Conservation (phyloP, 345 rosid species). For the Ceriops zippeliana region DNA sequence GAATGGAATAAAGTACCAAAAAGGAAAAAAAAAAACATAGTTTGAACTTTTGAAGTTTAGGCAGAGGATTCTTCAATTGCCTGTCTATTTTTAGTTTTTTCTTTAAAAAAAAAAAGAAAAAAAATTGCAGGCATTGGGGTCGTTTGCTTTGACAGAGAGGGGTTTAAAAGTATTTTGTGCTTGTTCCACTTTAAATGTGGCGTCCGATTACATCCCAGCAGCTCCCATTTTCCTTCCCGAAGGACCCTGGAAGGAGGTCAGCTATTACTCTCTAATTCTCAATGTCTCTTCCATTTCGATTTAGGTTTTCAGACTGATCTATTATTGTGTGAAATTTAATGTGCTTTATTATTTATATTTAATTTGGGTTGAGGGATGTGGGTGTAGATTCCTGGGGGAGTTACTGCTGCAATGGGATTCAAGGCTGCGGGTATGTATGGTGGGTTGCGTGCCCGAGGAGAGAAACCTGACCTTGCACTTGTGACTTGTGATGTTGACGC, state of each 20-base stretch:
- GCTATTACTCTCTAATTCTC: background rate
- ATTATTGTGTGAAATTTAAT: background rate
- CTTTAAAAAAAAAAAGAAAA: background rate
- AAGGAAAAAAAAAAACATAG: too few species aligned
- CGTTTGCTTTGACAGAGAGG: constrained; percentile 33
- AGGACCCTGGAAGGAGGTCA: constrained; percentile 83
- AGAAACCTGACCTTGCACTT: constrained; percentile 87
- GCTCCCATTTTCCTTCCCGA: constrained; percentile 86
- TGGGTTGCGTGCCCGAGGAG: constrained; percentile 79
- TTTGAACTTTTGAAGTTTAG: too few species aligned
- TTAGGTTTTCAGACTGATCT: background rate
- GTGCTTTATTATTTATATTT: background rate
- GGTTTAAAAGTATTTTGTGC: constrained; percentile 33
- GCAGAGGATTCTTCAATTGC: too few species aligned
- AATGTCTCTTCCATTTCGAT: background rate
- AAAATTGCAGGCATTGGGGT: constrained; percentile 27
- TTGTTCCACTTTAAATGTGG: constrained; percentile 39
- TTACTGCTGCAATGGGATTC: constrained; percentile 90
- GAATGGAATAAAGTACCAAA: background rate
- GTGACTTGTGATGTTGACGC: constrained; percentile 86
- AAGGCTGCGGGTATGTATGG: constrained; percentile 81
- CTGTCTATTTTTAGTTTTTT: background rate
- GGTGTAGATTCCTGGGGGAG: constrained; percentile 77
- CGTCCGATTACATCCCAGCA: constrained; percentile 54
- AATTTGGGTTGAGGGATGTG: background rate